Base-by-base conservation (phyloP, 2,329 filamentous ascomycete genomes). In the Acephala macrosclerotiorum region DNA sequence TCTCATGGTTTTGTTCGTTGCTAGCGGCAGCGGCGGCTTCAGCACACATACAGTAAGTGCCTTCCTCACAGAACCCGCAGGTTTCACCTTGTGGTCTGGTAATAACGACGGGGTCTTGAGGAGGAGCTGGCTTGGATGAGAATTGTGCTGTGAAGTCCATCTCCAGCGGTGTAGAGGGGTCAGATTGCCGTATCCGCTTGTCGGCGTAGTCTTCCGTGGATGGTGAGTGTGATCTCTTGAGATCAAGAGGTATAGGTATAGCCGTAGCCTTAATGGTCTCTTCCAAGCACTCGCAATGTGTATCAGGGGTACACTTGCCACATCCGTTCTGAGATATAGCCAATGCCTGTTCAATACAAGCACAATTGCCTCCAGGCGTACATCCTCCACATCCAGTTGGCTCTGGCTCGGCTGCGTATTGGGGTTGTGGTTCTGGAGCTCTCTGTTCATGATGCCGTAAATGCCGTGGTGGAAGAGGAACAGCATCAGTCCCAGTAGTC, bases 61-160 rank as follows among this genome's bases (percentile, higher is more conserved):
- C 91, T 66, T 94, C 91, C 68, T 90, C 87, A 78, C 92, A 96
- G 79, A 96, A 96, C 7, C 92, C 92, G 76, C 92, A 96, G 22
- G 87, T 85, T 72, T 95, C 92, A 68, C 87, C 85, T 5, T 85
- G 79, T 76, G 76, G 64, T 71, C 75, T 64, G 70, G 75, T 77
- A 68, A 70, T 74, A 33, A 64, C 59, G 18, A 69, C 66, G 36
- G 65, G 63, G 66, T 68, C 70, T 58, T 67, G 73, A 55, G 70
- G 68, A 14, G 25, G 22, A 60, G 70, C 18, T 67, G 76, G 59
- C 71, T 80, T 75, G 75, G 82, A 80, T 63, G 85, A 81, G 75
- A 91, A 91, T 71, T 87, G 84, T 67, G 85, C 79, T 6, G 91
- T 93, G 71, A 94, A 94, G 75, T 94, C 91, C 49, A 53, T 53